Evolutionary conservation across 306 rosid genomes (phyloP).

Genomic region (Pueraria montana): DNA sequence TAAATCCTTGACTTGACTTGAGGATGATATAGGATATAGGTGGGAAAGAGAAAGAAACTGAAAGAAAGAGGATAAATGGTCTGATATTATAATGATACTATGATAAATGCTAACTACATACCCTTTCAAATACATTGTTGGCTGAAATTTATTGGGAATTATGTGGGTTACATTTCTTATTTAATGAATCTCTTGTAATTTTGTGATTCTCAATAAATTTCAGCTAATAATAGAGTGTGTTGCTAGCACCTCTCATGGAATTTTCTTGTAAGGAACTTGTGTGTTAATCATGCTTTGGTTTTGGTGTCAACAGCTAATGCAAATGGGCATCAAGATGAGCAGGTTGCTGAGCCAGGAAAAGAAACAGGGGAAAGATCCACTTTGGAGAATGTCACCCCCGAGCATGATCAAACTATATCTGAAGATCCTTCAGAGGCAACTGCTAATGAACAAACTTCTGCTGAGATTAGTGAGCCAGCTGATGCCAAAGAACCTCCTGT

Average conservation of each 20-base stretch:
- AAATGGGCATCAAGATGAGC: slow-evolving; percentile 73
- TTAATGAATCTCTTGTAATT: neutral
- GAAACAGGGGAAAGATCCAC: slow-evolving; percentile 50
- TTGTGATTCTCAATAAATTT: neutral
- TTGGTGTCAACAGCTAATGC: slow-evolving; percentile 61
- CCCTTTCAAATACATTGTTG: neutral
- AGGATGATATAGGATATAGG: neutral
- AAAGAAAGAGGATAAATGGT: neutral
- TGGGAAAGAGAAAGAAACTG: neutral
- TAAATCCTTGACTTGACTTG: too few species aligned
- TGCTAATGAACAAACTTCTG: slow-evolving; percentile 46
- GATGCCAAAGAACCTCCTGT: slow-evolving; percentile 50
- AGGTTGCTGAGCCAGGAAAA: slow-evolving; percentile 40
- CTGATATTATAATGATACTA: neutral
- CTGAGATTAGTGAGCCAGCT: slow-evolving; percentile 48
- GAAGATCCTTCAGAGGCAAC: slow-evolving; percentile 47
- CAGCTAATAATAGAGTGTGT: neutral
- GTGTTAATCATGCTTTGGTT: neutral
- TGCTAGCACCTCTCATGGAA: neutral
- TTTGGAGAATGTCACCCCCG: slow-evolving; percentile 49
- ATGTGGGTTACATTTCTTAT: neutral
- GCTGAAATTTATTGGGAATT: neutral
- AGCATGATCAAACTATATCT: slow-evolving; percentile 49
- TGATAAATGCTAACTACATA: neutral
- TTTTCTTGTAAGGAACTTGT: neutral